phyloP scores from a whole-genome alignment of 1,139 yeast species.

The Geotrichum macrosporum region DNA sequence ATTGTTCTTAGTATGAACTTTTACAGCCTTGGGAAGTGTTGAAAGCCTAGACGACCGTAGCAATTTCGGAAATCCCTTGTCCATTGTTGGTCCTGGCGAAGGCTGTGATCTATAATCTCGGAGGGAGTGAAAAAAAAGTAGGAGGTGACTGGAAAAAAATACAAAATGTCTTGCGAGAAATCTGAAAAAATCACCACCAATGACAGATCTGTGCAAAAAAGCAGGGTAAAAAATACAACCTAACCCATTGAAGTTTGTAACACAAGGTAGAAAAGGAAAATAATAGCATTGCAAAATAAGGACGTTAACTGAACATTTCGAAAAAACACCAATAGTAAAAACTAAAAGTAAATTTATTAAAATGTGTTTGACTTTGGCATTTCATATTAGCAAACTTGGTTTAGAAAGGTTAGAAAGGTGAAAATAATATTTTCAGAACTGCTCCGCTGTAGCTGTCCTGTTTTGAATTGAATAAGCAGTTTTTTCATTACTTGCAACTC shows the following conservation, averaged over 20 bases:
- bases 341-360: too few relatives aligned
- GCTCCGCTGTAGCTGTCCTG: too few relatives aligned
- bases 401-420: too few relatives aligned
- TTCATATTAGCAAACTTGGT: too few relatives aligned
- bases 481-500: too few relatives aligned
- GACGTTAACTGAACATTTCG: too few relatives aligned
- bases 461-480: too few relatives aligned
- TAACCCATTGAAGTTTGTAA: conserved; percentile 4
- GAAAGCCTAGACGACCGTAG: conserved; percentile 35
- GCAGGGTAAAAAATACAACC: conserved; percentile 5
- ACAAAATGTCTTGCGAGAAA: too few relatives aligned
- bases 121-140: not conserved
- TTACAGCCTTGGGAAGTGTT: conserved; percentile 26
- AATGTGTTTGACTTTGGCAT: too few relatives aligned
- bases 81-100: too few relatives aligned
- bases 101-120: not conserved
- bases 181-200: conserved; percentile 8
- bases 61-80: conserved; percentile 23
- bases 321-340: too few relatives aligned
- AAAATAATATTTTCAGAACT: too few relatives aligned
- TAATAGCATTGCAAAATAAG: not conserved
- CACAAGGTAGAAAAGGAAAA: not conserved
- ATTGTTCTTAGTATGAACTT: conserved; percentile 23
- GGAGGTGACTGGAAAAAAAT: conserved; percentile 6
- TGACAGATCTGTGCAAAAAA: not conserved